phyloP scores from a whole-genome alignment of 768 basidiomycete species.

The Inosperma sp. region DNA sequence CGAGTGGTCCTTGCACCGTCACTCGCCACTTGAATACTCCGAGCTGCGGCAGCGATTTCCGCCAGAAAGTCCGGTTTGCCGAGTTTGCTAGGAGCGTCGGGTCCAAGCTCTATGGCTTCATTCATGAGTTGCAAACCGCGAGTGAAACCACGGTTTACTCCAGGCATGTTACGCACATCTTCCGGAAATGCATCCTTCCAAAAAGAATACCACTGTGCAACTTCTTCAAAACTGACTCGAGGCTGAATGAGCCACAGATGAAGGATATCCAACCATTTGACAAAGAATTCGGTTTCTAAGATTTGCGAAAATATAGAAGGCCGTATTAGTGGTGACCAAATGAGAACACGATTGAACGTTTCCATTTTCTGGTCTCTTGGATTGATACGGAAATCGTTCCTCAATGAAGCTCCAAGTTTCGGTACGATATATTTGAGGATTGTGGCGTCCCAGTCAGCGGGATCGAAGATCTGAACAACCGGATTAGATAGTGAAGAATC shows the following conservation, averaged over 20 bases:
- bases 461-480: constrained; percentile 62
- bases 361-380: constrained; percentile 87
- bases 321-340: constrained; percentile 73
- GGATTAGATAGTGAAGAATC: no score
- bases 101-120: constrained; percentile 82
- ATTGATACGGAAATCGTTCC: constrained; percentile 85
- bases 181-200: constrained; percentile 84
- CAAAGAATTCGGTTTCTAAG: constrained; percentile 90
- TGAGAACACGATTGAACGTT: constrained; percentile 70
- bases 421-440: constrained; percentile 90
- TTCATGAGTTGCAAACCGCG: constrained; percentile 92
- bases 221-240: constrained; percentile 82
- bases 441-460: constrained; percentile 85
- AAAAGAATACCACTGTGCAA: constrained; percentile 87
- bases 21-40: constrained; percentile 25
- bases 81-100: constrained; percentile 64
- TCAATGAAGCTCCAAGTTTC: constrained; percentile 76
- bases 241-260: constrained; percentile 93
- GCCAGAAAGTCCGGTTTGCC: constrained; percentile 60
- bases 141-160: constrained; percentile 76
- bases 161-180: constrained; percentile 56
- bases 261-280: constrained; percentile 91
- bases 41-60: constrained; percentile 36
- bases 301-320: constrained; percentile 76
- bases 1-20: constrained; percentile 34